Evolutionary conservation across 1,284 basidiomycete genomes (phyloP).

Genomic region (Mycosarcoma mackinlayi): DNA sequence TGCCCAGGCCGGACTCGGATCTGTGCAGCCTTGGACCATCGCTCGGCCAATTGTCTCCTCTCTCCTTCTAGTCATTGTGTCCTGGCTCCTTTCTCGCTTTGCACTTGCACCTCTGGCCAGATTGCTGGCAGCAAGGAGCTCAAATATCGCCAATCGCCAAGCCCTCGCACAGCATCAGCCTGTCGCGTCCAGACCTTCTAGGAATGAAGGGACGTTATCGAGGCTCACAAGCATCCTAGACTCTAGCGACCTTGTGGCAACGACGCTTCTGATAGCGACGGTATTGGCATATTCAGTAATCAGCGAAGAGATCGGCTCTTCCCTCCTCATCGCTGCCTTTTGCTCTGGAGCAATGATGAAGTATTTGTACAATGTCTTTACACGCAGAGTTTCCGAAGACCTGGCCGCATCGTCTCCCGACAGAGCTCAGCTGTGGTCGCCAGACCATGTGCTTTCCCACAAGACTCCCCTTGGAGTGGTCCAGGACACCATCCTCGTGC

Average conservation of each 20-base stretch:
- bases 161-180: background rate
- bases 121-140: background rate
- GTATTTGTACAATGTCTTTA: conserved; percentile 10
- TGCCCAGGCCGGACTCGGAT: background rate
- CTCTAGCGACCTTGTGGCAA: conserved; percentile 11
- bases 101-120: conserved; percentile 5
- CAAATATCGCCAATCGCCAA: background rate
- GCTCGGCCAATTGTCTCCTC: conserved; percentile 70
- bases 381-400: background rate
- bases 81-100: conserved; percentile 20
- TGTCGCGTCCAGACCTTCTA: background rate
- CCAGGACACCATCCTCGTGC: conserved; percentile 69
- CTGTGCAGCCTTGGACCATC: conserved; percentile 68
- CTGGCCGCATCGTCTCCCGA: background rate
- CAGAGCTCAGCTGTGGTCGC: conserved; percentile 2
- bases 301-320: conserved; percentile 66
- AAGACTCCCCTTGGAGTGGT: conserved; percentile 8
- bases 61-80: conserved; percentile 66
- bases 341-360: conserved; percentile 67
- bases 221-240: background rate
- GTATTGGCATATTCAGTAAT: conserved; percentile 24
- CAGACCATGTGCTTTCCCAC: conserved; percentile 9
- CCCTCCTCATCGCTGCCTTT: conserved; percentile 71
- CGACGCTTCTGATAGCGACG: conserved; percentile 4
- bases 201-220: background rate